Percentiles rank a stretch among this genome's conserved stretches.
Evolutionary conservation across 768 basidiomycete species (phyloP).

Genomic region (Coprinopsis sp.): DNA sequence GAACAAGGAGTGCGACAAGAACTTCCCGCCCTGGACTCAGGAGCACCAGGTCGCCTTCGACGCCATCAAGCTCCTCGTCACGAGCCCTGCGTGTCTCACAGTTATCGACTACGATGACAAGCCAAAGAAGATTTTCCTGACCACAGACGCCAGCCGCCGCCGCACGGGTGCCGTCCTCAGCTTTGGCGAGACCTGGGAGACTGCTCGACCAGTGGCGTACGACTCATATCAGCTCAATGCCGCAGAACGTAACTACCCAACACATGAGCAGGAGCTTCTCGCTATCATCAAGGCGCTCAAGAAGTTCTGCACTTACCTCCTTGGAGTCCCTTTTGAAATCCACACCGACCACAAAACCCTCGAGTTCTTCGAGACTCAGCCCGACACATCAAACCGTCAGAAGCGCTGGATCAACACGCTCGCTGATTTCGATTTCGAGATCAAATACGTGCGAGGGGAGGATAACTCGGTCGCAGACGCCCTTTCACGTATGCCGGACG

Average conservation of each 20-base stretch:
- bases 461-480: slow-evolving; percentile 34
- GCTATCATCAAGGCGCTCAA: slow-evolving; percentile 28
- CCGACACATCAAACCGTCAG: slow-evolving; percentile 28
- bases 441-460: slow-evolving; percentile 30
- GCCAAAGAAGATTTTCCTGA: slow-evolving; percentile 27
- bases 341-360: slow-evolving; percentile 36
- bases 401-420: slow-evolving; percentile 31
- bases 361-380: slow-evolving; percentile 27
- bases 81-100: slow-evolving; percentile 9
- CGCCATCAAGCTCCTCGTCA: slow-evolving; percentile 12
- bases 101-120: slow-evolving; percentile 12
- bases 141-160: slow-evolving; percentile 25
- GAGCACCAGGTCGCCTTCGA: slow-evolving; percentile 19
- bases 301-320: slow-evolving; percentile 22
- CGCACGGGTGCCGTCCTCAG: slow-evolving; percentile 26
- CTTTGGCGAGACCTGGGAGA: slow-evolving; percentile 28
- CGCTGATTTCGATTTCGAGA: slow-evolving; percentile 28
- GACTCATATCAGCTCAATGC: slow-evolving; percentile 22
- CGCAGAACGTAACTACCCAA: slow-evolving; percentile 30
- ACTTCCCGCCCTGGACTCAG: slow-evolving; percentile 8
- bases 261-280: slow-evolving; percentile 35
- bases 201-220: slow-evolving; percentile 28
- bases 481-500: slow-evolving; percentile 21
- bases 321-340: slow-evolving; percentile 21
- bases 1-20: not conserved